Base-by-base conservation (phyloP, 2,329 filamentous ascomycete species). In the Pyrenophora seminiperda region DNA sequence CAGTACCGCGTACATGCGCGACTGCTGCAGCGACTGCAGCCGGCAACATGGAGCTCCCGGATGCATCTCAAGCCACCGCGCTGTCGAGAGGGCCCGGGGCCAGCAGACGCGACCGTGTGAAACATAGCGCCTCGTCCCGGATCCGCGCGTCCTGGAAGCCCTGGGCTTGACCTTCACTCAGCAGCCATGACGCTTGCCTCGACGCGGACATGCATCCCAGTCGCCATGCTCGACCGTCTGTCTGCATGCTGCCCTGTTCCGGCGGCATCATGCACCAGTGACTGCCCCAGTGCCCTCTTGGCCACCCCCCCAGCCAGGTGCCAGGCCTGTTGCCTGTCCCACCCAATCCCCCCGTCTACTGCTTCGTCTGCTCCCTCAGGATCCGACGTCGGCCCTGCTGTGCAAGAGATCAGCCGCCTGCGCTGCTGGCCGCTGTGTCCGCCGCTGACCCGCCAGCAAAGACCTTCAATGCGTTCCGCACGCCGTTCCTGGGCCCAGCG, bases 41-140 rank as follows among this genome's bases (percentile, higher is more conserved):
- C 9, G 24, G 10, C 24, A 2, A 27, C 24, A 27, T 27, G 34
- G 34, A 15, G 18, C 14, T 29, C 13, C 18, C 20, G 22, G 13
- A 14, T 15, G 41, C 15, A 15, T 14, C 24, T 11, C 18, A 27
- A 41, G 33, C 18, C 27, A 24, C 22, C 13, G 24, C 18, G 41
- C 40, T 31, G 36, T 44, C 38, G 51, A 41, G 41, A 53, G 42
- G 47, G 18, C 43, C 36, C 24, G 24, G 24, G 54, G 56, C 40
- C 46, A 55, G 49, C 42, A 60, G 44, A 54, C 41, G 59, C 56
- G 56, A 58, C 51, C 58, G 56, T 42, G 56, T 68, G 66, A 70
- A 70, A 68, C 66, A 65, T 67, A 62, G 67, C 65, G 66, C 64
- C 49, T 54, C 62, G 55, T 69, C 63, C 67, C 67, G 67, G 54